Evolutionary conservation across 2,329 filamentous ascomycete genomes (phyloP), one percentile per base, ranked within the genome.

Genomic region (Graphilbum sp.): DNA sequence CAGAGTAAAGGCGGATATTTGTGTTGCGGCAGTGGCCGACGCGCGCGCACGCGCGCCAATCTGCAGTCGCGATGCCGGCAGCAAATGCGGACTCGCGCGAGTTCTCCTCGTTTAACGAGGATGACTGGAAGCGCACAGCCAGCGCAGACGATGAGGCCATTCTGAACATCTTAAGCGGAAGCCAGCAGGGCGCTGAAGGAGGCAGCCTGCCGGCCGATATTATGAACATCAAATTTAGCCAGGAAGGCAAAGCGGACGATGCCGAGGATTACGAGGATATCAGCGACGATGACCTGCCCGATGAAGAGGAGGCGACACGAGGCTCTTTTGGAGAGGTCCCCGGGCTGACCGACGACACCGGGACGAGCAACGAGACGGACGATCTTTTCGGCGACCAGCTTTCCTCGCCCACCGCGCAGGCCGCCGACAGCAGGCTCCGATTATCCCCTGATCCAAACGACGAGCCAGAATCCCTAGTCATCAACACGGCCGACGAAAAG

Each of bases 251-350:
- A 58, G 88, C 86, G 39, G 86, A 86, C 43, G 83, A 96, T 59
- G 90, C 90, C 31, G 62, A 90, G 44, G 90, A 98, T 53, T 98
- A 68, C 32, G 64, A 90, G 44, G 88, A 98, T 53, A 96, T 71
- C 49, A 87, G 96, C 44, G 88, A 96, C 54, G 86, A 92, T 52
- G 87, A 95, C 45, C 67, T 94, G 8, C 80, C 85, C 11, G 84
- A 90, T 7, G 84, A 90, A 45, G 77, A 83, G 43, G 70, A 76
- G 39, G 58, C 44, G 2, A 37, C 23, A 4, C 31, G 24, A 9
- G 39, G 37, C 23, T 53, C 37, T 15, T 65, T 61, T 13, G 53
- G 59, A 34, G 65, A 72, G 39, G 52, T 66, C n/a, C 68, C 69
- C 1, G 65, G 62, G 11, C 51, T 73, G 21, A 71, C 66, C 2